A percentile compares a stretch with the other conserved stretches of the same genome.
Conservation (phyloP, 345 rosid species). For the Linum usitatissimum region DNA sequence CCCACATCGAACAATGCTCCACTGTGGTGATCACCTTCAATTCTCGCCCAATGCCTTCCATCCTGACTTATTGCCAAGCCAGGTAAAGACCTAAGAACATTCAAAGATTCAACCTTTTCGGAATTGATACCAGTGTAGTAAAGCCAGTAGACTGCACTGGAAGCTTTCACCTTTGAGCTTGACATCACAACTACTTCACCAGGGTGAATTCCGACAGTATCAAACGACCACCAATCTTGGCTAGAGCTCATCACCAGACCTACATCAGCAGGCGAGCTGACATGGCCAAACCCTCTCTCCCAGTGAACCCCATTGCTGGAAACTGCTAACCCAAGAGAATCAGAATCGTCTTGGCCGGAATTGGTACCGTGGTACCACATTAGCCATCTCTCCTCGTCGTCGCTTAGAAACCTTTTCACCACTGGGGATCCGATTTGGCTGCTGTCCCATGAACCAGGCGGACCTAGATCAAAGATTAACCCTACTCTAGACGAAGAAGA, state of each 20-base stretch:
- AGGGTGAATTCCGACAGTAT: conserved; percentile 53
- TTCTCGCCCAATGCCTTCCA: conserved; percentile 83
- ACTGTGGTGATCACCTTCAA: conserved; percentile 81
- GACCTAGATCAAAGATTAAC: conserved; percentile 50
- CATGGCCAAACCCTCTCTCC: conserved; percentile 42
- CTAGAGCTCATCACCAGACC: conserved; percentile 60
- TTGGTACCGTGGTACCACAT: conserved; percentile 74
- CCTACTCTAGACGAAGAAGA: conserved; percentile 25
- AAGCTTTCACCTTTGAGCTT: conserved; percentile 20
- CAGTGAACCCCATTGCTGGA: conserved; percentile 76
- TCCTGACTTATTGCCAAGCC: conserved; percentile 83
- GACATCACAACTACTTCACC: conserved; percentile 70
- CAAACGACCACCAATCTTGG: conserved; percentile 82
- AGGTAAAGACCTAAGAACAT: conserved; percentile 41
- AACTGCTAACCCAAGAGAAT: conserved; percentile 56
- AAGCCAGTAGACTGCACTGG: conserved; percentile 70
- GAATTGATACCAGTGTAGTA: conserved; percentile 55
- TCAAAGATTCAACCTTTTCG: conserved; percentile 30
- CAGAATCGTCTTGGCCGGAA: conserved; percentile 28
- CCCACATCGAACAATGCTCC: conserved; percentile 80
- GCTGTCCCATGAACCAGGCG: conserved; percentile 50
- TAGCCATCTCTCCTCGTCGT: conserved; percentile 79
- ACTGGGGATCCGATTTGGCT: conserved; percentile 74
- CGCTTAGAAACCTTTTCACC: conserved; percentile 67
- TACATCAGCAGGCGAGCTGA: conserved; percentile 46